These are phyloP conservation scores for Ploettnerulaceae sp. DNA, from an alignment of 2,329 filamentous ascomycete species.

Conservation along the genomic window DNA sequence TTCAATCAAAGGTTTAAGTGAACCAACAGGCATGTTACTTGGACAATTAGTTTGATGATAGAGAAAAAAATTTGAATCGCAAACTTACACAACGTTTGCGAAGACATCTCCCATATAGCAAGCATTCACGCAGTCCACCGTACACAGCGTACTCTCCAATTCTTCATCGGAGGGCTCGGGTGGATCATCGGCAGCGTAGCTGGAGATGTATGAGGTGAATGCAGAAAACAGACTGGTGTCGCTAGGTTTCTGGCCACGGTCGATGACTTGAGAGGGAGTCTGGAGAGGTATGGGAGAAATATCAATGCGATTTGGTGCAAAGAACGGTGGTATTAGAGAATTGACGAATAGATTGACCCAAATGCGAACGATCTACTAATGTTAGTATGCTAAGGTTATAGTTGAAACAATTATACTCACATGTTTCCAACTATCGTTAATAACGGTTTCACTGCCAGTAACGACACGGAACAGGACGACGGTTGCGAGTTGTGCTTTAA, in stretches of 20 bases:
- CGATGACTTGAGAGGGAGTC: constrained; percentile 86
- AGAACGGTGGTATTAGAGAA: constrained; percentile 81
- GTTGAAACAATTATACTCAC: too few species aligned
- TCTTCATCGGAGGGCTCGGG: constrained; percentile 97
- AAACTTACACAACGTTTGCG: constrained; percentile 69
- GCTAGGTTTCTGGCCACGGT: constrained; percentile 70
- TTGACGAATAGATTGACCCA: constrained; percentile 96
- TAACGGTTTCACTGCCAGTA: constrained; percentile 73
- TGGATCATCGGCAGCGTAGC: constrained; percentile 95
- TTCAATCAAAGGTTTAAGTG: constrained; percentile 60
- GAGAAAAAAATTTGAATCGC: neutral
- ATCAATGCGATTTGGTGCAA: constrained; percentile 61
- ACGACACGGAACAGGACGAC: constrained; percentile 94
- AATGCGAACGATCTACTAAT: constrained; percentile 71
- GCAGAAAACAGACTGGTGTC: constrained; percentile 90
- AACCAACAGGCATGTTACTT: constrained; percentile 57
- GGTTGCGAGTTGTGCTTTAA: constrained; percentile 87
- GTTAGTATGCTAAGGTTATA: constrained; percentile 37
- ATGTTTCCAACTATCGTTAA: constrained; percentile 73
- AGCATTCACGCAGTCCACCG: constrained; percentile 88
- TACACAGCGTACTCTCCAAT: constrained; percentile 89
- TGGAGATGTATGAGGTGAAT: constrained; percentile 95
- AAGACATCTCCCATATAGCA: constrained; percentile 82
- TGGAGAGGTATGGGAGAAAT: constrained; percentile 83
- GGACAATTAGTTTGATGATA: constrained; percentile 14